Conservation (phyloP, 352 stramenopile genomes). For the Phytophthora parvispora region DNA sequence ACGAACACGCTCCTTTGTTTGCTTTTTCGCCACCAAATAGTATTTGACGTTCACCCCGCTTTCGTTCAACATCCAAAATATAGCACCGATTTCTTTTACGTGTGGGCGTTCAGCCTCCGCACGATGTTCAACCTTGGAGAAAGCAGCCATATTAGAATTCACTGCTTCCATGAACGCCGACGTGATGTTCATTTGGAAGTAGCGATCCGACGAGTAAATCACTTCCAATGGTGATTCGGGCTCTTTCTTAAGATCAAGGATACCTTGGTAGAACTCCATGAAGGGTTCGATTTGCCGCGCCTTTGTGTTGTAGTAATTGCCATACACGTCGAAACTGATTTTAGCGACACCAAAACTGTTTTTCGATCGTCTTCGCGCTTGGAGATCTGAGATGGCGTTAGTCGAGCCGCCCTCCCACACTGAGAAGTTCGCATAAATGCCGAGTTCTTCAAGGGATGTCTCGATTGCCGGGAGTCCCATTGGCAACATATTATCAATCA, state of each 20-base stretch:
- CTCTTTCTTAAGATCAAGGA: constrained; percentile 85
- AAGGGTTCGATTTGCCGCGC: constrained; percentile 85
- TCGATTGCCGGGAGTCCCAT: constrained; percentile 83
- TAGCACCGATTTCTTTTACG: constrained; percentile 82
- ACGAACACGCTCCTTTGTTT: constrained; percentile 53
- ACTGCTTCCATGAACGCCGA: constrained; percentile 85
- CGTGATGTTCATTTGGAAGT: constrained; percentile 91
- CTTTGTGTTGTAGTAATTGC: constrained; percentile 91
- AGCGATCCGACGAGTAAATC: constrained; percentile 83
- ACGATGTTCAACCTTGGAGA: constrained; percentile 68
- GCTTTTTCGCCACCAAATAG: constrained; percentile 81
- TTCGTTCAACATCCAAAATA: constrained; percentile 91
- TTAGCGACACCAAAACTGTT: constrained; percentile 82
- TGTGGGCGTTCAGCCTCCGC: constrained; percentile 67
- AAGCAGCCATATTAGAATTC: constrained; percentile 72
- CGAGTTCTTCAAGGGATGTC: constrained; percentile 79
- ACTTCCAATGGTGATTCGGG: constrained; percentile 67
- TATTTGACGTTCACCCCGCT: constrained; percentile 85
- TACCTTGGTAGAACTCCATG: constrained; percentile 87
- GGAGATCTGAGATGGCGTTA: constrained; percentile 41
- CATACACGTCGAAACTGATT: constrained; percentile 85
- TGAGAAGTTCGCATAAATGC: constrained; percentile 78
- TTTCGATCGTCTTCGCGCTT: constrained; percentile 52
- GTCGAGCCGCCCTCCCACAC: constrained; percentile 67
- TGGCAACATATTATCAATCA: constrained; percentile 88